Base-by-base conservation (phyloP, 208 protist genomes). In the Trypanosoma melophagium region DNA sequence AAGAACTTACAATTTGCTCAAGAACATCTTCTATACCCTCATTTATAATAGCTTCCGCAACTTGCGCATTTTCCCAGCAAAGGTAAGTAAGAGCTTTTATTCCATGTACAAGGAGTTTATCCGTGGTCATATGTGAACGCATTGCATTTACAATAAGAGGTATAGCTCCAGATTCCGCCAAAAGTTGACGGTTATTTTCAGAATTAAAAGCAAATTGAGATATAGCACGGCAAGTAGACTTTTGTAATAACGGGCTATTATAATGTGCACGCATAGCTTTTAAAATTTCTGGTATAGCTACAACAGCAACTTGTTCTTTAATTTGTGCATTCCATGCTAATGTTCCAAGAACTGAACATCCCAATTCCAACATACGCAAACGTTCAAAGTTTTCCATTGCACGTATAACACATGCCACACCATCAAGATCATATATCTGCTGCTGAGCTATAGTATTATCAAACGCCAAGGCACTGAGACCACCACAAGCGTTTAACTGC, bases 151-250 rank as follows among this genome's bases (percentile, higher is more conserved):
- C 86, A 55, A 97, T 95, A 7, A 95, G 83, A 47, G 89, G 82
- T 58, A 97, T 93, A 14, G 86, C 92, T 10, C 90, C 92, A n/a
- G 79, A 71, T 31, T 93, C 85, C 28, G 81, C 76, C 7, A 97
- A 78, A 56, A 95, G 76, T 65, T 91, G 79, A 3, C 92, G 85
- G 61, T 97, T 97, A 60, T 73, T 91, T 62, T 97, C 87, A 4
- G 88, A 95, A 76, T 97, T 96, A 74, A 95, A 97, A 42, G 92
- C 90, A 63, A 97, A 95, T 76, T 97, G 92, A 44, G 90, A 93
- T 55, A 96, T 91, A 60, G 92, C 92, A 53, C 92, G 79, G 69
- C 90, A 96, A 10, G 88, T 94, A 42, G 90, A 95, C 78, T 97
- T 97, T 70, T 97, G 92, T 41, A 97, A 76, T 45, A 94, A 70